Conservation (phyloP, 371 early-diverging fungal species). For the Circinella minor region DNA sequence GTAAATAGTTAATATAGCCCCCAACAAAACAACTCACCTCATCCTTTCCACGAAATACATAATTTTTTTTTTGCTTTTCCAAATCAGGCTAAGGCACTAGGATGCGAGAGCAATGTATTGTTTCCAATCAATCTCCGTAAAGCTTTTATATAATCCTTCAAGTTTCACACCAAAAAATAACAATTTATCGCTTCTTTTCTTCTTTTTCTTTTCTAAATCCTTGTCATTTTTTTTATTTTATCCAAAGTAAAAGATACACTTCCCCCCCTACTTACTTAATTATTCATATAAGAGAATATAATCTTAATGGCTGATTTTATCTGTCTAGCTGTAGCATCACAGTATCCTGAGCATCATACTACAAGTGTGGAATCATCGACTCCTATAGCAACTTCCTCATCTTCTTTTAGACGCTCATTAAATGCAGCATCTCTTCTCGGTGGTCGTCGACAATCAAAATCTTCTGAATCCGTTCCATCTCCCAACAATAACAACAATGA, state of each 20-base stretch:
- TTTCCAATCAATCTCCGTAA: neutral
- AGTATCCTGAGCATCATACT: slow-evolving; percentile 14
- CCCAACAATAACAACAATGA: neutral
- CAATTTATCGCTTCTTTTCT: neutral
- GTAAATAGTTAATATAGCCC: too few relatives aligned
- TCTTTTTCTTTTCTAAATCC: neutral
- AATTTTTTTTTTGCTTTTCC: too few relatives aligned
- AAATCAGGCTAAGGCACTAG: too few relatives aligned
- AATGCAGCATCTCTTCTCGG: slow-evolving; percentile 16
- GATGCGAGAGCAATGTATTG: neutral
- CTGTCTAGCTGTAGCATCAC: slow-evolving; percentile 25
- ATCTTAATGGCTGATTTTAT: slow-evolving; percentile 27
- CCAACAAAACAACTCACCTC: too few relatives aligned
- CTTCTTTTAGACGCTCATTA: slow-evolving; percentile 21
- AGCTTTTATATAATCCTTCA: slow-evolving; percentile 3
- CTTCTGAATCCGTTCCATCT: neutral
- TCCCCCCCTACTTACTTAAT: neutral
- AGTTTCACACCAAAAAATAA: neutral
- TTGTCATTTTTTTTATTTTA: slow-evolving; percentile 3
- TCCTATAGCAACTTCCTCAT: neutral
- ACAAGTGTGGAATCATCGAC: neutral
- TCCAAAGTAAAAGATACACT: too few relatives aligned
- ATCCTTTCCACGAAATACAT: too few relatives aligned
- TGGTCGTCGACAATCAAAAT: slow-evolving; percentile 17
- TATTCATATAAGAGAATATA: neutral